A percentile compares a stretch with the other conserved stretches of the same genome.
Evolutionary conservation across 352 stramenopile species (phyloP).

Genomic region (Globisporangium paroecandrum): DNA sequence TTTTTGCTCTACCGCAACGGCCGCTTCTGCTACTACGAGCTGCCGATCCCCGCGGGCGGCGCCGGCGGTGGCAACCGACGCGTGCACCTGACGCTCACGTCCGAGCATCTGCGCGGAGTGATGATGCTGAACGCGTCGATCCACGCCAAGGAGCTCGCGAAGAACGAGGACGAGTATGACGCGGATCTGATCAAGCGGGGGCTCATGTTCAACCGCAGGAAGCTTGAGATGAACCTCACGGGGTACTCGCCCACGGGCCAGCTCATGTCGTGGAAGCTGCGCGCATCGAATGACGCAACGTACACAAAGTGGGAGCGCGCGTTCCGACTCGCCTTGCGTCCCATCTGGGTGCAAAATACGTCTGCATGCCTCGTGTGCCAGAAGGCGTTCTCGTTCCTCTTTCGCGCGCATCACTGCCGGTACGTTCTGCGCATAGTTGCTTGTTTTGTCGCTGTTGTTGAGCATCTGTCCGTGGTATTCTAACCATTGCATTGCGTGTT

Average conservation of each 20-base stretch:
- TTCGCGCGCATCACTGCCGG: constrained; percentile 77
- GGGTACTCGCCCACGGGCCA: constrained; percentile 74
- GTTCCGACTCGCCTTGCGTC: constrained; percentile 68
- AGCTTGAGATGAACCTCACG: constrained; percentile 80
- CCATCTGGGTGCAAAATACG: constrained; percentile 81
- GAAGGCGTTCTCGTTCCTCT: constrained; percentile 68
- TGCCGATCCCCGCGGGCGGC: constrained; percentile 50
- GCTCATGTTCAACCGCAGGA: constrained; percentile 77
- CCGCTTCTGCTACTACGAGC: constrained; percentile 85
- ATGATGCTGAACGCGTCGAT: constrained; percentile 84
- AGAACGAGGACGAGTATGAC: constrained; percentile 72
- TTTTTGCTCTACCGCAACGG: constrained; percentile 82
- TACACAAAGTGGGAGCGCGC: constrained; percentile 82
- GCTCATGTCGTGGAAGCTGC: constrained; percentile 78
- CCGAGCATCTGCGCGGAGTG: constrained; percentile 70
- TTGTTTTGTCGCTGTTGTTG: not conserved
- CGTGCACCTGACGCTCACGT: constrained; percentile 73
- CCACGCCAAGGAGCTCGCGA: constrained; percentile 59
- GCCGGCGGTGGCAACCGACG: constrained; percentile 23
- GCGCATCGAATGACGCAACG: constrained; percentile 60
- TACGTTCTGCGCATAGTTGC: constrained; percentile 17
- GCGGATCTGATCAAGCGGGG: constrained; percentile 60
- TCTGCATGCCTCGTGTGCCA: constrained; percentile 73
- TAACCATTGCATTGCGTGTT: constrained; percentile 1
- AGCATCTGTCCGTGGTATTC: not conserved